phyloP scores from a whole-genome alignment of 2,329 filamentous ascomycete genomes.

The Trichoderma citrinoviride region DNA sequence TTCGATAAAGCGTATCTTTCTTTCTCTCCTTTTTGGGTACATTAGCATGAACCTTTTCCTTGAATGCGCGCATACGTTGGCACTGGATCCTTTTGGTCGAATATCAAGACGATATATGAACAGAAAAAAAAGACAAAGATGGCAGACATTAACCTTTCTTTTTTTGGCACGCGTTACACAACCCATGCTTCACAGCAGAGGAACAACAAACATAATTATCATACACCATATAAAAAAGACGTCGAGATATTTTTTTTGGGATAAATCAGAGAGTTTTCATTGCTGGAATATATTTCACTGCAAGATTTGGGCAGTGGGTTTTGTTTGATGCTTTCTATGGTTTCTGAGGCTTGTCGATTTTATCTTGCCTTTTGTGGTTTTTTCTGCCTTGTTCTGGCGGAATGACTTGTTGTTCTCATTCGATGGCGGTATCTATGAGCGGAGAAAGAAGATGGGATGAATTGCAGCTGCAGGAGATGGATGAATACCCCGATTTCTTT shows the following conservation, averaged over 20 bases:
- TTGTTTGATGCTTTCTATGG: neutral
- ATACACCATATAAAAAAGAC: neutral
- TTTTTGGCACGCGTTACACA: neutral
- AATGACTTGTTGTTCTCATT: neutral
- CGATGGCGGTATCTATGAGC: neutral
- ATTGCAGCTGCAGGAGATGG: conserved; percentile 10
- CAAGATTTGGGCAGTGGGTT: neutral
- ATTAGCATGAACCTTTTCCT: conserved; percentile 2
- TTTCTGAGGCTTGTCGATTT: neutral
- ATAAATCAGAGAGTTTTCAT: neutral
- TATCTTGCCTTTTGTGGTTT: neutral
- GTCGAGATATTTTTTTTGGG: neutral
- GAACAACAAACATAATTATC: neutral
- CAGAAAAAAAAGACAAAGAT: conserved; percentile 10
- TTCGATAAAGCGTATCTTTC: conserved; percentile 10
- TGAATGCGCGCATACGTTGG: neutral
- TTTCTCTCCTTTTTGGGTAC: neutral
- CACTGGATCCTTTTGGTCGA: conserved; percentile 5
- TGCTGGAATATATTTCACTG: neutral
- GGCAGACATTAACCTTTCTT: conserved; percentile 7
- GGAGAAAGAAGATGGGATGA: neutral
- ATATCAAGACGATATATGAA: conserved; percentile 12
- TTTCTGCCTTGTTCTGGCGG: neutral
- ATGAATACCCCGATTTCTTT: conserved; percentile 8
- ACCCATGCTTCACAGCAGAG: conserved; percentile 1